These are phyloP conservation scores for Closterium sp. DNA, from an alignment of 139 green algal genomes.

Conservation along the genomic window DNA sequence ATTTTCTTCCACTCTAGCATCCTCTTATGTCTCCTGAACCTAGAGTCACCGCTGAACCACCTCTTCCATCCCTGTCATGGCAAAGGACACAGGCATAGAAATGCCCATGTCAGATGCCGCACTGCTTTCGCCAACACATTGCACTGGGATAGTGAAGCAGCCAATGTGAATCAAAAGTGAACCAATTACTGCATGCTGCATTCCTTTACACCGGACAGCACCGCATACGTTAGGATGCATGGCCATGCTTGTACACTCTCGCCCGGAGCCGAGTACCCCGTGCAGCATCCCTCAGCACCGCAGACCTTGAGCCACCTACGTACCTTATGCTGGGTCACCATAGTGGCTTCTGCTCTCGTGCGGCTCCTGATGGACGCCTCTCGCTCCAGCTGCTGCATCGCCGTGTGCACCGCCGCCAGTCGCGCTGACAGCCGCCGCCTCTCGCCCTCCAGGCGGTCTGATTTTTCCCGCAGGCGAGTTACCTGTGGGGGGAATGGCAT, in stretches of 20 bases:
- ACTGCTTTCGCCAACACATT: too few relatives aligned
- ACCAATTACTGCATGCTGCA: too few relatives aligned
- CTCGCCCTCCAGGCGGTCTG: slow-evolving; percentile 22
- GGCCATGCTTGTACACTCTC: too few relatives aligned
- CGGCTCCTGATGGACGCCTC: slow-evolving; percentile 21
- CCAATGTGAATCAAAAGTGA: too few relatives aligned
- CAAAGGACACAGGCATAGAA: too few relatives aligned
- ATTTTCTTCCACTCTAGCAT: neutral
- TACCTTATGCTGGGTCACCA: neutral
- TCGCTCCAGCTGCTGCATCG: slow-evolving; percentile 36
- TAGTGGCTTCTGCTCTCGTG: neutral
- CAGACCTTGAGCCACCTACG: too few relatives aligned
- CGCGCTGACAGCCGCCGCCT: slow-evolving; percentile 16
- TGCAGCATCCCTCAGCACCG: neutral
- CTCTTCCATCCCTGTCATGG: neutral
- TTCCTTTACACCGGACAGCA: neutral
- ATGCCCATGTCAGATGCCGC: too few relatives aligned
- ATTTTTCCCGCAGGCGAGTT: neutral
- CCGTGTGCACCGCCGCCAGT: slow-evolving; percentile 25
- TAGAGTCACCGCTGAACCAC: neutral
- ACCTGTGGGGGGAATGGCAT: neutral
- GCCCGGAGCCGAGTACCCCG: too few relatives aligned
- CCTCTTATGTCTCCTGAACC: neutral
- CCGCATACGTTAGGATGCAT: neutral
- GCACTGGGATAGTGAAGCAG: too few relatives aligned